These are phyloP conservation scores for Nematocida ironsii DNA, from an alignment of 371 early-diverging fungal genomes.

Conservation along the genomic window DNA sequence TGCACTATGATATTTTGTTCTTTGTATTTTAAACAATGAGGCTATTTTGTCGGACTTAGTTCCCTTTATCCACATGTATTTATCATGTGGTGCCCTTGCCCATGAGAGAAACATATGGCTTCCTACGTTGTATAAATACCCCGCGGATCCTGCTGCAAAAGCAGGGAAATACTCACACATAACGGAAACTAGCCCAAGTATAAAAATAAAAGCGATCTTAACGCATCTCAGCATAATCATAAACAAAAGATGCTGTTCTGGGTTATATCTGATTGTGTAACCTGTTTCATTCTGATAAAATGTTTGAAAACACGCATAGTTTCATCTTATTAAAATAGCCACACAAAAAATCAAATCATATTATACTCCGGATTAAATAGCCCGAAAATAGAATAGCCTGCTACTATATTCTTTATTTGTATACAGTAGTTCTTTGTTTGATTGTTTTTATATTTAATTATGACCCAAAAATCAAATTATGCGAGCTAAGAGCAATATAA, in stretches of 20 bases:
- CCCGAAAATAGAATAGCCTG: too few species aligned
- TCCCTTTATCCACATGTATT: conserved; percentile 25
- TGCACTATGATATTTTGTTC: neutral
- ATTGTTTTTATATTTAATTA: too few species aligned
- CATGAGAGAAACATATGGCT: conserved; percentile 7
- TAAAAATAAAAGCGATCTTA: neutral
- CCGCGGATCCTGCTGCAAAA: conserved; percentile 14
- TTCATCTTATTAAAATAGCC: neutral
- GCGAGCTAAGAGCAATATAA: too few species aligned
- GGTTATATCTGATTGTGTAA: conserved; percentile 17
- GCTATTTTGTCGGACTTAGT: neutral
- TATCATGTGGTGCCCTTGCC: neutral
- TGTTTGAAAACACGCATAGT: conserved; percentile 5
- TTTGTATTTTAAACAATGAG: conserved; percentile 14
- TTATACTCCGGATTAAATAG: too few species aligned
- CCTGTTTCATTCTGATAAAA: conserved; percentile 31
- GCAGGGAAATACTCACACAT: neutral
- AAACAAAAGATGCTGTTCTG: neutral
- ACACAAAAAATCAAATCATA: too few species aligned
- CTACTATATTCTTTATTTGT: too few species aligned
- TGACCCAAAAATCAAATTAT: too few species aligned
- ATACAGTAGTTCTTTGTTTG: too few species aligned
- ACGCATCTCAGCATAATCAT: neutral
- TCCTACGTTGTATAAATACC: conserved; percentile 55
- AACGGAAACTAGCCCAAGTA: neutral